phyloP scores from a whole-genome alignment of 768 basidiomycete genomes.

The Cystobasidium ongulense region DNA sequence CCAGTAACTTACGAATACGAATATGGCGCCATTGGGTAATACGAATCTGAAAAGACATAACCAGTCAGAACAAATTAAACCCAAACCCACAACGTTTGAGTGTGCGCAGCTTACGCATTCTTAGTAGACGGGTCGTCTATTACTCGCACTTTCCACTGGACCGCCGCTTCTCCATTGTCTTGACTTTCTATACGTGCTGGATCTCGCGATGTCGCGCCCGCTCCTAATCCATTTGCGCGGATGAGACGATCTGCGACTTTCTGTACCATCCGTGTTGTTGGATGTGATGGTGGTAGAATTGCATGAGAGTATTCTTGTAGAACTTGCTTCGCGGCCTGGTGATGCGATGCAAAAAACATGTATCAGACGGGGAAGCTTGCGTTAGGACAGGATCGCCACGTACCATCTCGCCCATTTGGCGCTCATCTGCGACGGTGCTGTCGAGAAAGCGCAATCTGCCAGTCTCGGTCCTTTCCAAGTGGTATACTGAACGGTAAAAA shows the following conservation, averaged over 20 bases:
- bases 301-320: conserved; percentile 52
- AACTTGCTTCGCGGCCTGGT: conserved; percentile 48
- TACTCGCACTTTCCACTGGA: conserved; percentile 27
- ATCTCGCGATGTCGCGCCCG: conserved; percentile 45
- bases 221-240: conserved; percentile 59
- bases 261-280: conserved; percentile 59
- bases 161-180: background rate
- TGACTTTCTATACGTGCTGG: background rate
- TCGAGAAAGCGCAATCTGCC: conserved; percentile 86
- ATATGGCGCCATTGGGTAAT: conserved; percentile 56
- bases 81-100: too few relatives aligned
- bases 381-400: background rate
- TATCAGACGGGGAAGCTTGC: background rate
- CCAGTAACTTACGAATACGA: conserved; percentile 57
- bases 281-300: conserved; percentile 62
- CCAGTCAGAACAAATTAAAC: too few relatives aligned
- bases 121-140: conserved; percentile 18
- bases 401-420: conserved; percentile 47
- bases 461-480: conserved; percentile 50
- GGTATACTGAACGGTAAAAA: background rate
- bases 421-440: conserved; percentile 56
- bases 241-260: conserved; percentile 63
- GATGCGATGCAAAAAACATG: background rate
- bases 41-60: conserved; percentile 27
- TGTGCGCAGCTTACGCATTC: conserved; percentile 15